A percentile compares a stretch with the other conserved stretches of the same genome.
Conservation (phyloP, 208 protist genomes). For the Leishmania tropica region DNA sequence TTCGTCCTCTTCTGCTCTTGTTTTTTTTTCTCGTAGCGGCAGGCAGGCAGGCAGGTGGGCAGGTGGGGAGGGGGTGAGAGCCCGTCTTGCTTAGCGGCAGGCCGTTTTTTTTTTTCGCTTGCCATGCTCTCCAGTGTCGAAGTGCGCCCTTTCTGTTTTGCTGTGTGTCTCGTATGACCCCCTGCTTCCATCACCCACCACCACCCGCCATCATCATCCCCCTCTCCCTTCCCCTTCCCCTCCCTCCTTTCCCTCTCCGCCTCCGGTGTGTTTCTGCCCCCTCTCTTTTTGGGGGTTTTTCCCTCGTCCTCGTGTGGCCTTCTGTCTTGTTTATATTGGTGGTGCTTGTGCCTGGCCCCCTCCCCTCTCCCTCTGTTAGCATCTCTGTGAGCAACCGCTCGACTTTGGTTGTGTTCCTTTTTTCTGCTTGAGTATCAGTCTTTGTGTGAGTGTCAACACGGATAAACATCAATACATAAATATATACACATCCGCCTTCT, state of each 20-base stretch:
- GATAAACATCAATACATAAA: background rate
- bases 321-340: too few relatives aligned
- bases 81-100: too few relatives aligned
- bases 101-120: slow-evolving; percentile 1
- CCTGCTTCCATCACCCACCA: background rate
- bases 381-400: too few relatives aligned
- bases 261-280: background rate
- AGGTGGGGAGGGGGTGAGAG: too few relatives aligned
- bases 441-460: background rate
- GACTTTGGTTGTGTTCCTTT: background rate
- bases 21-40: too few relatives aligned
- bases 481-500: background rate
- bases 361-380: background rate
- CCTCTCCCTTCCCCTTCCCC: too few relatives aligned
- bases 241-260: background rate
- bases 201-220: too few relatives aligned
- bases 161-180: background rate
- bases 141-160: background rate
- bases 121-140: too few relatives aligned
- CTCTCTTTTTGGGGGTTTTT: background rate
- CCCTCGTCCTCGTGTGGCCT: background rate
- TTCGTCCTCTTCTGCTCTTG: slow-evolving; percentile 3
- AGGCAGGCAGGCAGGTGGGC: too few relatives aligned
- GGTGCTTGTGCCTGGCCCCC: too few relatives aligned
- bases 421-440: background rate